A percentile compares a stretch with the other conserved stretches of the same genome.
Evolutionary conservation across 257 asterid genomes (phyloP).

Genomic region (Solanum chaucha): DNA sequence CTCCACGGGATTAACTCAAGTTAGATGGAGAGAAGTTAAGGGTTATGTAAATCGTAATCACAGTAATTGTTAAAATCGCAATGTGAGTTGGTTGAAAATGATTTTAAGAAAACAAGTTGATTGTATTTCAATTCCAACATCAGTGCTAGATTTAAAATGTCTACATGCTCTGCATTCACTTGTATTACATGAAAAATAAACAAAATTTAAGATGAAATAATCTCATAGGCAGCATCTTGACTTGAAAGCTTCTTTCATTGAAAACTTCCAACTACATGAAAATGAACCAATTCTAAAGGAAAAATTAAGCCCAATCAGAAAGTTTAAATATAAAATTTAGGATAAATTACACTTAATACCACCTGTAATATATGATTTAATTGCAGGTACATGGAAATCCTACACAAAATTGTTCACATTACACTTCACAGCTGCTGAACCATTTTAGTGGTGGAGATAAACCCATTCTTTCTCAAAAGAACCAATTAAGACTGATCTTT

Average conservation of each 20-base stretch:
- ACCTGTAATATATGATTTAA: background rate
- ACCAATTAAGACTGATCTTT: conserved; percentile 22
- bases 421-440: background rate
- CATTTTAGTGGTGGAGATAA: background rate
- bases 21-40: background rate
- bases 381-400: background rate
- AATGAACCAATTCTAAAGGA: background rate
- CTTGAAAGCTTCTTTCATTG: background rate
- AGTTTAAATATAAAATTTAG: background rate
- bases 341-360: background rate
- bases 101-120: background rate
- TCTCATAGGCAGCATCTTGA: background rate
- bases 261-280: background rate
- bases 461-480: background rate
- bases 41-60: no score
- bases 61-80: no score
- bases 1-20: background rate
- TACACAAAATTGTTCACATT: background rate
- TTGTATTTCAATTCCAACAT: background rate
- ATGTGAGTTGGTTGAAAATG: background rate
- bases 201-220: background rate
- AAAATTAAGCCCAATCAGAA: background rate
- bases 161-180: background rate
- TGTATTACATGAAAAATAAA: background rate
- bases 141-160: background rate